These are phyloP conservation scores for Claviceps quebecensis DNA, from an alignment of 2,329 filamentous ascomycete species.

Conservation along the genomic window DNA sequence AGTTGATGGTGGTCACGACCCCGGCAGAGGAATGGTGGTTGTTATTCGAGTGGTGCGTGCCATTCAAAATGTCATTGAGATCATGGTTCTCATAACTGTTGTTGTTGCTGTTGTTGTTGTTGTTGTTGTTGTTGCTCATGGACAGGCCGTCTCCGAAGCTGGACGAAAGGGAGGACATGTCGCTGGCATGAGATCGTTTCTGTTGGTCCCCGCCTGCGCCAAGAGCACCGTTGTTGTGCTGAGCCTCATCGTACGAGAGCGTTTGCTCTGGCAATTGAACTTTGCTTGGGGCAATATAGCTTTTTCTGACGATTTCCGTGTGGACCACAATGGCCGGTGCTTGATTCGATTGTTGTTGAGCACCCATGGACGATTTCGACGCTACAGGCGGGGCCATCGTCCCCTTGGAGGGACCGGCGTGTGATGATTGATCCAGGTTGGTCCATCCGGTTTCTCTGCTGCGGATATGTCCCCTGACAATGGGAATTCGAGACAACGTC, in stretches of 20 bases:
- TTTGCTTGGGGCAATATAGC: background rate
- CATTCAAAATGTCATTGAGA: background rate
- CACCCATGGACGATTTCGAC: background rate
- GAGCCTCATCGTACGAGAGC: slow-evolving; percentile 6
- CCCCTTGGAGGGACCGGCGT: slow-evolving; percentile 8
- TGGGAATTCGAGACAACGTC: slow-evolving; percentile 18
- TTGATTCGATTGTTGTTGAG: background rate
- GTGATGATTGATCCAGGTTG: slow-evolving; percentile 18
- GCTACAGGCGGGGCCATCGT: slow-evolving; percentile 4
- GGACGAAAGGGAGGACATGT: slow-evolving; percentile 47
- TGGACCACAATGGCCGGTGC: slow-evolving; percentile 5
- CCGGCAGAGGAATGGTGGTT: background rate
- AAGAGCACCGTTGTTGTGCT: slow-evolving; percentile 4
- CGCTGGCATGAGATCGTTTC: slow-evolving; percentile 27
- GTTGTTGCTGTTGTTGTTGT: background rate
- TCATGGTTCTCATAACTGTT: background rate
- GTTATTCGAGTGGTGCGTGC: slow-evolving; percentile 14
- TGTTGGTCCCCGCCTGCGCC: slow-evolving; percentile 8
- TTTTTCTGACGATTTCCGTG: slow-evolving; percentile 6
- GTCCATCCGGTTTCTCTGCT: slow-evolving; percentile 17
- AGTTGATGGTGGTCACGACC: slow-evolving; percentile 8
- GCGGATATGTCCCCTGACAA: slow-evolving; percentile 20
- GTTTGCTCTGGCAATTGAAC: slow-evolving; percentile 2
- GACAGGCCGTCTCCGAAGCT: slow-evolving; percentile 51
- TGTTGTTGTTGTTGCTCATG: slow-evolving; percentile 19